phyloP scores from a whole-genome alignment of 108 stramenopile species.

The Parietichytrium sp. region DNA sequence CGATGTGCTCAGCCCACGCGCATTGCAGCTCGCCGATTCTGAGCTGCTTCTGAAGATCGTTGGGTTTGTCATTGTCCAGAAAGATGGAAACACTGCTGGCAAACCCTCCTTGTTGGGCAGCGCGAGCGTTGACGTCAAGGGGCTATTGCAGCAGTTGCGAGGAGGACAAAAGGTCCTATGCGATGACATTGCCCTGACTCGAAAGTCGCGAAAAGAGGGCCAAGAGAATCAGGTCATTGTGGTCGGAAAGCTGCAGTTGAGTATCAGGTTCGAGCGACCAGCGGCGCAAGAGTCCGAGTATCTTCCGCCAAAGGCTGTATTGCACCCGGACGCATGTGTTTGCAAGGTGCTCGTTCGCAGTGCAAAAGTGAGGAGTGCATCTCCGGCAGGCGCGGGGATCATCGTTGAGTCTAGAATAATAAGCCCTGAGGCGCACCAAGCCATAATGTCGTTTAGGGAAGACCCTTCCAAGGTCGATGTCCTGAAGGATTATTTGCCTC shows the following conservation, averaged over 20 bases:
- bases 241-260: conserved; percentile 4
- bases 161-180: conserved; percentile 10
- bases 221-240: conserved; percentile 4
- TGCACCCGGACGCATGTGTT: background rate
- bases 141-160: background rate
- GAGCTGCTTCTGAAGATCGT: background rate
- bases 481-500: background rate
- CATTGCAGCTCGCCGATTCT: too few species aligned
- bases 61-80: background rate
- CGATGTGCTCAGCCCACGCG: too few species aligned
- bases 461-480: background rate
- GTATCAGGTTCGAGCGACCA: background rate
- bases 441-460: background rate
- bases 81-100: background rate
- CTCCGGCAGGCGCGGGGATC: background rate
- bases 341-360: background rate
- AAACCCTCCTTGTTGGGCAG: conserved; percentile 22
- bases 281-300: too few species aligned
- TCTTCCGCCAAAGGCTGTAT: background rate
- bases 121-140: background rate
- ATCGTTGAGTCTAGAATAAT: background rate
- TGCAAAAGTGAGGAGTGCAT: background rate
- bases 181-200: too few species aligned
- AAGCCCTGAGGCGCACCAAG: background rate
- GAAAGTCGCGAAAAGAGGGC: too few species aligned